These are phyloP conservation scores for Triticum timopheevii DNA, from an alignment of 176 grass and related monocot species.

Conservation along the genomic window DNA sequence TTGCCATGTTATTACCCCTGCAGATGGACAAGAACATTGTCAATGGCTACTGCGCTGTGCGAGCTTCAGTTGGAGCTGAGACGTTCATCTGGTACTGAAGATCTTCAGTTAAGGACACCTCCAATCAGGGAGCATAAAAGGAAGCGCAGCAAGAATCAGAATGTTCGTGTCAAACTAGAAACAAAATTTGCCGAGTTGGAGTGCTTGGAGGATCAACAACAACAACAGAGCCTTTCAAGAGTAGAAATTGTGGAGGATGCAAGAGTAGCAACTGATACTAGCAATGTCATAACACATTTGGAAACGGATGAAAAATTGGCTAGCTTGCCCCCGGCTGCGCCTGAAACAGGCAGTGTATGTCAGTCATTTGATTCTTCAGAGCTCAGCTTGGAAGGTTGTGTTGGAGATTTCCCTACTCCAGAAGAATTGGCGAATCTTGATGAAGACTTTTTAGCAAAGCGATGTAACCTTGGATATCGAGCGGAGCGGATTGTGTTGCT, in stretches of 20 bases:
- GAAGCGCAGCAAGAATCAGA: conserved; percentile 29
- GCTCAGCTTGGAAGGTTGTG: conserved; percentile 16
- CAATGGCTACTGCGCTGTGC: conserved; percentile 71
- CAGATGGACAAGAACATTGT: conserved; percentile 72
- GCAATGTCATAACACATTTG: background rate
- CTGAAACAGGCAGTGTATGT: conserved; percentile 15
- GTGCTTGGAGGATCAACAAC: background rate
- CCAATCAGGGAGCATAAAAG: conserved; percentile 49
- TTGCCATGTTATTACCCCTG: background rate
- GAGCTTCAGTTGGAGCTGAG: conserved; percentile 55
- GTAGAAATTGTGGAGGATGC: background rate
- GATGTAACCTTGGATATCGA: conserved; percentile 74
- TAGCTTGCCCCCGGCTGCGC: background rate
- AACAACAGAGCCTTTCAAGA: background rate
- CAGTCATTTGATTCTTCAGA: conserved; percentile 18
- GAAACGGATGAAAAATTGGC: conserved; percentile 6
- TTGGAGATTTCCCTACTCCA: conserved; percentile 61
- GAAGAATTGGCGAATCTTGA: conserved; percentile 64
- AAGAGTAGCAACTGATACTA: background rate
- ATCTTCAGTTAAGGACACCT: conserved; percentile 58
- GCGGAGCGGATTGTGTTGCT: conserved; percentile 59
- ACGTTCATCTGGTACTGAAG: background rate
- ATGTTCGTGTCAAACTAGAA: conserved; percentile 43
- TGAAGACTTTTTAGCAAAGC: conserved; percentile 39
- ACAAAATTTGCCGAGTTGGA: conserved; percentile 37